Conservation (phyloP, 1,139 yeast genomes). For the Yamadazyma siamensis region DNA sequence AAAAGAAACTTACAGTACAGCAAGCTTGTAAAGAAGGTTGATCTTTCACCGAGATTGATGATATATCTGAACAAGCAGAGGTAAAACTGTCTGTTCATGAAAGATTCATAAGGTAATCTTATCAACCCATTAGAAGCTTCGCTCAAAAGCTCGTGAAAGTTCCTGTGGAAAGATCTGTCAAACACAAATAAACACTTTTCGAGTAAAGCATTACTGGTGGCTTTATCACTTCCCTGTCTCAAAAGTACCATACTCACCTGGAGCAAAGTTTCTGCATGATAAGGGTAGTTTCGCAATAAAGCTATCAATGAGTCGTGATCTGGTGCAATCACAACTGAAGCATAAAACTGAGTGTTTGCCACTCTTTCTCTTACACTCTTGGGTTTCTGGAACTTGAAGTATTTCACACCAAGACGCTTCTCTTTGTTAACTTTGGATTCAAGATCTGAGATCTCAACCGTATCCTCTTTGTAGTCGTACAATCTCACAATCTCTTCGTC, state of each 20-base stretch:
- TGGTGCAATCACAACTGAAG: slow-evolving; percentile 65
- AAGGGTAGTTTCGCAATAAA: slow-evolving; percentile 59
- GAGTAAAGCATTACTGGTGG: slow-evolving; percentile 65
- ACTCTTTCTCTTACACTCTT: slow-evolving; percentile 36
- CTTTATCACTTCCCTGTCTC: slow-evolving; percentile 71
- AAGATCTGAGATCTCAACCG: slow-evolving; percentile 22
- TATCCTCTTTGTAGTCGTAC: slow-evolving; percentile 38
- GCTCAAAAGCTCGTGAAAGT: slow-evolving; percentile 41
- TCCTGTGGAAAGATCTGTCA: slow-evolving; percentile 53
- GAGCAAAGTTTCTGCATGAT: slow-evolving; percentile 73
- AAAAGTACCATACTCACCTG: slow-evolving; percentile 75
- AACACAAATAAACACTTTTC: slow-evolving; percentile 78
- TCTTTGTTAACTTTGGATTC: slow-evolving; percentile 42
- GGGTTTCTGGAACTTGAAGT: slow-evolving; percentile 50
- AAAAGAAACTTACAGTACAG: slow-evolving; percentile 68
- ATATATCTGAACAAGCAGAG: slow-evolving; percentile 72
- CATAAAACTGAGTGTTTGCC: slow-evolving; percentile 60
- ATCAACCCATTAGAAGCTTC: slow-evolving; percentile 57
- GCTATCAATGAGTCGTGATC: slow-evolving; percentile 67
- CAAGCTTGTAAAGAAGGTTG: slow-evolving; percentile 74
- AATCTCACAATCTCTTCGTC: slow-evolving; percentile 36
- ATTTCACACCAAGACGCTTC: slow-evolving; percentile 47
- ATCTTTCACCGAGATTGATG: slow-evolving; percentile 67
- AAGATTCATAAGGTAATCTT: slow-evolving; percentile 73
- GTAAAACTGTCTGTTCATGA: slow-evolving; percentile 75